Base-by-base conservation (phyloP, 768 basidiomycete genomes). In the Lactifluus hygrophoroides region DNA sequence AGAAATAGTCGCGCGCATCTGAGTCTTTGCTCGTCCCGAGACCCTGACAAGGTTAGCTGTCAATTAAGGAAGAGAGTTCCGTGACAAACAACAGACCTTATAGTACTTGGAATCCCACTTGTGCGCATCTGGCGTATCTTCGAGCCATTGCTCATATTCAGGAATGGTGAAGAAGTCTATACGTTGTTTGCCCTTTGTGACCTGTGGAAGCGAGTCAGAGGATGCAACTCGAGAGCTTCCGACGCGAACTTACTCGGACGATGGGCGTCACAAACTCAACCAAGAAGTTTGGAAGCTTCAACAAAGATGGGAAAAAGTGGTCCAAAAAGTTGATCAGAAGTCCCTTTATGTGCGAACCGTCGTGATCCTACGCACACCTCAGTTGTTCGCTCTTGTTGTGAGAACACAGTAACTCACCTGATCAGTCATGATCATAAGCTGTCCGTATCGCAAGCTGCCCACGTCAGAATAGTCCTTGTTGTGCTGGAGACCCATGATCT, bases 311-410 rank as follows among this genome's bases (percentile, higher is more conserved):
- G 71, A 88, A 97, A 71, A 94, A 98, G 69, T 94, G 88, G 67
- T 98, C 96, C 60, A 99, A 75, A 71, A 94, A 98, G 73, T 99
- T 99, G 75, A 99, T 94, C 49, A 99, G 79, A 8, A 98, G 81
- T n/a, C 96, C 96, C 72, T 99, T 99, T 75, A 99, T 99, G 74
- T 99, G 96, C n/a, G 96, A 98, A 51, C 96, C 96, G 73, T 99
- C 96, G 73, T 98, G 93, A 82, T 99, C 96, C 93, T 96, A 68
- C 3, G 50, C 19, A 46, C 5, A 19, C 19, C 19, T 10, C 27
- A 57, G 61, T 13, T 43, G 9, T 14, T n/a, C 13, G 8, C 1
- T 40, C 46, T 40, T 42, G 23, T 44, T 19, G 14, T 2, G 5
- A 9, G 10, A 17, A 25, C 13, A 1, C 9, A 8, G 17, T 19